Evolutionary conservation across 2,329 filamentous ascomycete genomes (phyloP).

Genomic region (Exophiala viscosa): DNA sequence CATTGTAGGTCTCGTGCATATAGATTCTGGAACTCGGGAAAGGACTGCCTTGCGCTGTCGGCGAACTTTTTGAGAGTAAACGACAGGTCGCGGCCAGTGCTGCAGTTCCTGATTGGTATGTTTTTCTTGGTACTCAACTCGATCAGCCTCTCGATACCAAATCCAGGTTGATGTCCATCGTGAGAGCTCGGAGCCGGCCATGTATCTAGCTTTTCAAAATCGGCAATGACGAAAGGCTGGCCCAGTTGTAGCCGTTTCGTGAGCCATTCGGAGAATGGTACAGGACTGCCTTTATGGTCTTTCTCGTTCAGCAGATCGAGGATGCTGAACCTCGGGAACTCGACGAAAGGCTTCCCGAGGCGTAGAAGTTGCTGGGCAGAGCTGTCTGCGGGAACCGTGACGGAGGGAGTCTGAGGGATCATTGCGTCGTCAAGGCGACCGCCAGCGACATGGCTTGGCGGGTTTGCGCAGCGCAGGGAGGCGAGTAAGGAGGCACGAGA

Average conservation of each 20-base stretch:
- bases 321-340: conserved; percentile 33
- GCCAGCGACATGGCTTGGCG: conserved; percentile 12
- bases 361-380: conserved; percentile 29
- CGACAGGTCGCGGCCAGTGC: conserved; percentile 34
- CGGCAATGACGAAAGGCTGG: conserved; percentile 35
- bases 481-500: neutral
- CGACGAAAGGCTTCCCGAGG: conserved; percentile 31
- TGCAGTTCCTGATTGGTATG: conserved; percentile 36
- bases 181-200: conserved; percentile 27
- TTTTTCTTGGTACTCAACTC: conserved; percentile 35
- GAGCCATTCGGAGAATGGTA: conserved; percentile 31
- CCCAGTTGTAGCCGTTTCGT: conserved; percentile 32
- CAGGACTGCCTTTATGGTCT: conserved; percentile 22
- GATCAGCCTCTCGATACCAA: conserved; percentile 34
- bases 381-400: conserved; percentile 25
- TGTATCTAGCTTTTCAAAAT: conserved; percentile 32
- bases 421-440: conserved; percentile 11
- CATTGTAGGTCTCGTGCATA: conserved; percentile 37
- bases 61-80: conserved; percentile 35
- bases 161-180: conserved; percentile 20
- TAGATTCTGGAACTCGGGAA: conserved; percentile 31
- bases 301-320: conserved; percentile 27
- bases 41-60: conserved; percentile 29
- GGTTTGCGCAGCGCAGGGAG: neutral
- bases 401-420: conserved; percentile 28